Conservation (phyloP, 2,329 filamentous ascomycete genomes). For the Raffaelea arxii region DNA sequence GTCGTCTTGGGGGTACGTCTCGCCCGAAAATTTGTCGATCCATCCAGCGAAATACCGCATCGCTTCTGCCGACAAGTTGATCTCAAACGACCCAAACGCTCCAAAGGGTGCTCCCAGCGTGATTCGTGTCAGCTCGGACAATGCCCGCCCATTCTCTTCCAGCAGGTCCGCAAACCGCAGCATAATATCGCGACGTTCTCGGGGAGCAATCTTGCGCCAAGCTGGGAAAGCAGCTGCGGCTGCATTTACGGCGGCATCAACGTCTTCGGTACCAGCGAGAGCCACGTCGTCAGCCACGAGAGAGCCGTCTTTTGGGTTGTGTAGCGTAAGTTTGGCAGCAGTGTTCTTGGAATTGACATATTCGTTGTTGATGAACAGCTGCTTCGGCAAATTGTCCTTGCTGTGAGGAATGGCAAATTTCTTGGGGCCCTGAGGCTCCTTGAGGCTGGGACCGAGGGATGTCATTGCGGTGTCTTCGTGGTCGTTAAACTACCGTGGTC, state of each 20-base stretch:
- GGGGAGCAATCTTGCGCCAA: constrained; percentile 69
- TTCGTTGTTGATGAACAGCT: constrained; percentile 27
- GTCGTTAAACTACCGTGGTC: too few species aligned
- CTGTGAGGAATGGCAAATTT: constrained; percentile 16
- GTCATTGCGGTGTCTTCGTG: constrained; percentile 10
- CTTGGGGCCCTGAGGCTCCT: constrained; percentile 7
- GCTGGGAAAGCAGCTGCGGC: constrained; percentile 61
- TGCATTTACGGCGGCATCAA: constrained; percentile 63
- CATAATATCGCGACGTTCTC: constrained; percentile 46
- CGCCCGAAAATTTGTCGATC: constrained; percentile 28
- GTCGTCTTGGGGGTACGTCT: constrained; percentile 32
- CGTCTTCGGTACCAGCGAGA: constrained; percentile 34
- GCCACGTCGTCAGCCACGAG: constrained; percentile 38
- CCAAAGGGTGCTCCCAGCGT: constrained; percentile 19
- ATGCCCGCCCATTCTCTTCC: constrained; percentile 22
- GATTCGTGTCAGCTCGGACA: constrained; percentile 31
- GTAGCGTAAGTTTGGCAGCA: constrained; percentile 36
- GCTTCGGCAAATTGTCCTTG: constrained; percentile 24
- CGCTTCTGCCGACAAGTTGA: constrained; percentile 32
- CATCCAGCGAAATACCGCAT: constrained; percentile 33
- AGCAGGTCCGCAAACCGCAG: constrained; percentile 33
- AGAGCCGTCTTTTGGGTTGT: constrained; percentile 38
- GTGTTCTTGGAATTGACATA: constrained; percentile 27
- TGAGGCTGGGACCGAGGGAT: constrained; percentile 15
- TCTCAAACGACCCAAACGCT: constrained; percentile 1